These are phyloP conservation scores for Intubia oerlemansii DNA, from an alignment of 2,329 filamentous ascomycete genomes.

Conservation along the genomic window DNA sequence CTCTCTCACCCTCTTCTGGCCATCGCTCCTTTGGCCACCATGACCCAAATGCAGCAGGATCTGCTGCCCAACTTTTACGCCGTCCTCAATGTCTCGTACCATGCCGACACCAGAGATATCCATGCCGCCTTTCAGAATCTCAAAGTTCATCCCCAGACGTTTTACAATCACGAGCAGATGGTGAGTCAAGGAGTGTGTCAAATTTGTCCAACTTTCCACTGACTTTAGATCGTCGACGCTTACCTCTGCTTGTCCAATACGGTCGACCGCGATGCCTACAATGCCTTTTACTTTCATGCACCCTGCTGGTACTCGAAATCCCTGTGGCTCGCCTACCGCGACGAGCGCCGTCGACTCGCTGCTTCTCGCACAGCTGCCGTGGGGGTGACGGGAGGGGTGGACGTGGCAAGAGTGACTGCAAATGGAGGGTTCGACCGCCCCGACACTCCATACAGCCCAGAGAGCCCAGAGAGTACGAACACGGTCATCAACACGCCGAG, in stretches of 20 bases:
- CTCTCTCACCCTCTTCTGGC: too few relatives aligned
- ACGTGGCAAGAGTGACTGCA: background rate
- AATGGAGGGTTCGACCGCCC: background rate
- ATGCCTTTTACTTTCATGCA: slow-evolving; percentile 3
- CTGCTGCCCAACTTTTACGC: slow-evolving; percentile 3
- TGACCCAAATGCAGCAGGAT: too few relatives aligned
- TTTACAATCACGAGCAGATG: background rate
- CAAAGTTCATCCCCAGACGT: background rate
- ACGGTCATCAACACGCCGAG: too few relatives aligned
- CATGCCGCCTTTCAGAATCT: background rate
- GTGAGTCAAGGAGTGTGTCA: too few relatives aligned
- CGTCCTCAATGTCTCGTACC: background rate
- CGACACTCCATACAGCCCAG: background rate
- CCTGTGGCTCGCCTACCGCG: slow-evolving; percentile 1
- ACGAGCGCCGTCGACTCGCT: slow-evolving; percentile 2
- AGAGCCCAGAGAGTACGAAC: background rate
- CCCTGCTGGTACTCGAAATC: slow-evolving; percentile 3
- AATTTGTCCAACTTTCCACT: too few relatives aligned
- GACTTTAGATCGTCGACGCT: slow-evolving; percentile 1
- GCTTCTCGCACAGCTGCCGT: too few relatives aligned
- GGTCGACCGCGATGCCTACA: slow-evolving; percentile 2
- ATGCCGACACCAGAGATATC: background rate
- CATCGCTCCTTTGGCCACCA: too few relatives aligned
- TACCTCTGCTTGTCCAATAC: slow-evolving; percentile 2
- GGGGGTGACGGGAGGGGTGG: too few relatives aligned